Percentiles rank a stretch among this genome's conserved stretches.
These are phyloP conservation scores for Alternaria incomplexa DNA, from an alignment of 2,329 filamentous ascomycete genomes.

Conservation along the genomic window DNA sequence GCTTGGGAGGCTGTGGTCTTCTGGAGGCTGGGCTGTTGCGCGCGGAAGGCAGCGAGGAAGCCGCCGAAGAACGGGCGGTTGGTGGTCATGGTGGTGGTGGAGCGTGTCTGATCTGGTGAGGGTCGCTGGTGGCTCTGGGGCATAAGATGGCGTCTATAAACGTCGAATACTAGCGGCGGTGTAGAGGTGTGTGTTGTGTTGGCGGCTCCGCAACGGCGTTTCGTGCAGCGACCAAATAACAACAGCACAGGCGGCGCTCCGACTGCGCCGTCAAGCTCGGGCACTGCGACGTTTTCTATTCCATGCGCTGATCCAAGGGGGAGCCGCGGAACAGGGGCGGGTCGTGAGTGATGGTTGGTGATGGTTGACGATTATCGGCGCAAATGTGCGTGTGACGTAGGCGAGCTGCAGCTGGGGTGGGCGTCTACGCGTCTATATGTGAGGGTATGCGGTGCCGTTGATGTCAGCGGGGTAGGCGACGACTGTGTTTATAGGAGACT, in stretches of 20 bases:
- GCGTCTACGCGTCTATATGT: not conserved
- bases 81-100: conserved; percentile 61
- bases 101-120: conserved; percentile 20
- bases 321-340: not conserved
- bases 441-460: conserved; percentile 1
- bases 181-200: not conserved
- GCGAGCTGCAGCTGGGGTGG: conserved; percentile 1
- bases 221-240: not conserved
- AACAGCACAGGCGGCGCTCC: not conserved
- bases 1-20: conserved; percentile 59
- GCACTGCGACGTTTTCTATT: not conserved
- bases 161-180: conserved; percentile 1
- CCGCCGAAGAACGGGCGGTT: conserved; percentile 71
- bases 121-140: conserved; percentile 34
- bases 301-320: not conserved
- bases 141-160: conserved; percentile 26
- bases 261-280: not conserved
- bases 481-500: conserved; percentile 10
- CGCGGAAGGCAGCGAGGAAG: conserved; percentile 71
- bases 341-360: not conserved
- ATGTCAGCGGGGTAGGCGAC: conserved; percentile 16
- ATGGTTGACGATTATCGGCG: not conserved
- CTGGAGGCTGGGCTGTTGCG: conserved; percentile 66
- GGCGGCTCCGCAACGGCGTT: conserved; percentile 1
- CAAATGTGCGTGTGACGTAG: conserved; percentile 33